Evolutionary conservation across 208 protist species (phyloP), one percentile per base, ranked within the genome.

Genomic region (Lotmaria passim): DNA sequence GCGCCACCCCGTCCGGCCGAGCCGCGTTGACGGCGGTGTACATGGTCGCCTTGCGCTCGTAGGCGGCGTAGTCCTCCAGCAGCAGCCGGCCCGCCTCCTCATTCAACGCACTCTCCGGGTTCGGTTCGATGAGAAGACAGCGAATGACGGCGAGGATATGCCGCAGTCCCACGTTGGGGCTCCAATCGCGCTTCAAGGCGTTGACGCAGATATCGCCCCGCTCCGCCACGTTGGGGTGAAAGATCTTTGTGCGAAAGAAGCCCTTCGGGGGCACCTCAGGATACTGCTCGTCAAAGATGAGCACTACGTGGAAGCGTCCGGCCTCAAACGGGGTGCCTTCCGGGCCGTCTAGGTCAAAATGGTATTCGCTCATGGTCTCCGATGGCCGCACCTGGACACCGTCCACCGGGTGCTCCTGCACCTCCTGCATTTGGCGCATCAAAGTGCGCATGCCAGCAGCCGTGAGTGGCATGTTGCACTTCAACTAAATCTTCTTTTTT

Each of bases 161-260:
- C 23, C 91, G 84, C 21, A 99, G 77, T 19, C 98, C 98, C 2
- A 99, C 77, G 21, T 82, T 81, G 4, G 90, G 81, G 7, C 87
- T 87, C 98, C 98, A 99, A 85, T 99, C 98, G 31, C 83, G 83
- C 86, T 99, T 99, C n/a, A 99, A 79, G 15, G 97, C 98, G 78
- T 99, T 99, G 23, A 99, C 98, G 81, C 98, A 99, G 58, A 99
- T 99, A 41, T 99, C 98, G 17, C 98, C 98, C 33, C 93, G 89
- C 31, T 93, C 89, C 26, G 98, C 80, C n/a, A 99, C 95, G 83
- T 99, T 99, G 7, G 98, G 98, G 80, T 99, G 98, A 76, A 99
- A 99, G 47, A 99, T 99, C 60, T 98, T 98, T 7, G 98, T 99
- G 41, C 96, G 69, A 82, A 99, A 99, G 51, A 87, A 93, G 3